Percentiles rank a stretch among this genome's conserved stretches.
Conservation (phyloP, 345 rosid species). For the Physaria fendleri region DNA sequence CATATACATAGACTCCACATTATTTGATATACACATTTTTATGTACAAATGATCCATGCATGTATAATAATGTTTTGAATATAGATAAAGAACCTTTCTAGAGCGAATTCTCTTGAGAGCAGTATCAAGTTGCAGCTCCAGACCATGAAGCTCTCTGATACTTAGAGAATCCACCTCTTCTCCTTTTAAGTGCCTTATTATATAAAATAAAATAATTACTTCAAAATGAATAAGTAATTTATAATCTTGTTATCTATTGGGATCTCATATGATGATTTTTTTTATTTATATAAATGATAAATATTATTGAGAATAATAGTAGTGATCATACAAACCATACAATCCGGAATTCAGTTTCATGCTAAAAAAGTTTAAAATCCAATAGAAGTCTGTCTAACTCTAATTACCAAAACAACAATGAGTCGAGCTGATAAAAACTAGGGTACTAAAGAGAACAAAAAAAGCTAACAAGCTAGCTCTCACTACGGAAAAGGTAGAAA, state of each 20-base stretch:
- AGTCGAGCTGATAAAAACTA: too few relatives aligned
- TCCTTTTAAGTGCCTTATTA: slow-evolving; percentile 52
- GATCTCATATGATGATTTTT: too few relatives aligned
- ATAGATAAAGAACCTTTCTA: slow-evolving; percentile 44
- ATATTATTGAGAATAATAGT: too few relatives aligned
- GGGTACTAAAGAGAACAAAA: too few relatives aligned
- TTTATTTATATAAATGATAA: too few relatives aligned
- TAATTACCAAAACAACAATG: too few relatives aligned
- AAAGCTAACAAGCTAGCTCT: too few relatives aligned
- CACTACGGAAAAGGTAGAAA: too few relatives aligned
- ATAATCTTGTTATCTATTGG: not conserved
- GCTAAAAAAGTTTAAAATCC: too few relatives aligned
- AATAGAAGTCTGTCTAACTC: too few relatives aligned
- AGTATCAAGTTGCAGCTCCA: slow-evolving; percentile 78
- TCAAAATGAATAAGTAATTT: not conserved
- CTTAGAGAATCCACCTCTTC: slow-evolving; percentile 59
- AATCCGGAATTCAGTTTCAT: too few relatives aligned
- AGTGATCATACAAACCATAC: too few relatives aligned
- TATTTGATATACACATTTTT: not conserved
- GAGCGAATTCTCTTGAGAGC: slow-evolving; percentile 72
- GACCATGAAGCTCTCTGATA: slow-evolving; percentile 58
- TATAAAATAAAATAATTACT: not conserved
- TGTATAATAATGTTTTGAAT: not conserved
- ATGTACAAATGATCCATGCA: not conserved
- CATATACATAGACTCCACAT: not conserved